These are phyloP conservation scores for Cryptococcus sp. DNA, from an alignment of 1,284 basidiomycete genomes.

Conservation along the genomic window DNA sequence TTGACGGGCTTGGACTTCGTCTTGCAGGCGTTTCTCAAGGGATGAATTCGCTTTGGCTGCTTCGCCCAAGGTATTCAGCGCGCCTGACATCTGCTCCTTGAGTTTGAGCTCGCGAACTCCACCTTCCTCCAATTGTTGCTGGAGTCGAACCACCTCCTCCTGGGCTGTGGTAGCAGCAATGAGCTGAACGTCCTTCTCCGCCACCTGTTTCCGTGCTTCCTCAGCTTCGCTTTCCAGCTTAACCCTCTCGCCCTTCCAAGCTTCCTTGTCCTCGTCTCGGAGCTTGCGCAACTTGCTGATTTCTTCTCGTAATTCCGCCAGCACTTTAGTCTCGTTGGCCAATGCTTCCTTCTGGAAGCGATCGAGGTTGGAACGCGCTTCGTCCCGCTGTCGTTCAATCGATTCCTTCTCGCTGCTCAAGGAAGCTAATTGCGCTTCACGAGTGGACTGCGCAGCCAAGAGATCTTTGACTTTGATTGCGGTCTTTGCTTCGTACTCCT, in stretches of 20 bases:
- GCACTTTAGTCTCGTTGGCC: constrained; percentile 26
- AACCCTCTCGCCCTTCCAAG: constrained; percentile 4
- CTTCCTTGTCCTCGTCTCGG: constrained; percentile 9
- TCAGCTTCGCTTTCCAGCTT: constrained; percentile 6
- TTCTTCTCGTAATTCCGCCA: constrained; percentile 30
- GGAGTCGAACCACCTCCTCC: background rate
- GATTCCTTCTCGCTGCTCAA: constrained; percentile 5
- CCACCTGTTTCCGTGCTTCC: background rate
- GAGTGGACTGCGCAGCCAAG: background rate
- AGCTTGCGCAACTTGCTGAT: constrained; percentile 21
- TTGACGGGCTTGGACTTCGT: constrained; percentile 5
- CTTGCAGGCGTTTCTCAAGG: constrained; percentile 7
- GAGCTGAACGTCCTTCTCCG: background rate
- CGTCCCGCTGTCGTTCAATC: constrained; percentile 13
- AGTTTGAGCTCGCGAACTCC: constrained; percentile 9
- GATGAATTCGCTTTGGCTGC: constrained; percentile 10
- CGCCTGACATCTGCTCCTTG: constrained; percentile 11
- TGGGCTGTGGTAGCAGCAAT: background rate
- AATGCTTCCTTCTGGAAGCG: constrained; percentile 32
- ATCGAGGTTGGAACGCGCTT: constrained; percentile 28
- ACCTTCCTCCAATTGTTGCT: background rate
- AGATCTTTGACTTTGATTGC: constrained; percentile 3
- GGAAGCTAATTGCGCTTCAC: constrained; percentile 10
- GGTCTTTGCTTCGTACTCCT: constrained; percentile 2
- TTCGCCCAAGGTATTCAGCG: constrained; percentile 6